Percentiles rank a stretch among this genome's conserved stretches.
Conservation (phyloP, 495 filamentous ascomycete genomes). For the Amorphotheca resinae region DNA sequence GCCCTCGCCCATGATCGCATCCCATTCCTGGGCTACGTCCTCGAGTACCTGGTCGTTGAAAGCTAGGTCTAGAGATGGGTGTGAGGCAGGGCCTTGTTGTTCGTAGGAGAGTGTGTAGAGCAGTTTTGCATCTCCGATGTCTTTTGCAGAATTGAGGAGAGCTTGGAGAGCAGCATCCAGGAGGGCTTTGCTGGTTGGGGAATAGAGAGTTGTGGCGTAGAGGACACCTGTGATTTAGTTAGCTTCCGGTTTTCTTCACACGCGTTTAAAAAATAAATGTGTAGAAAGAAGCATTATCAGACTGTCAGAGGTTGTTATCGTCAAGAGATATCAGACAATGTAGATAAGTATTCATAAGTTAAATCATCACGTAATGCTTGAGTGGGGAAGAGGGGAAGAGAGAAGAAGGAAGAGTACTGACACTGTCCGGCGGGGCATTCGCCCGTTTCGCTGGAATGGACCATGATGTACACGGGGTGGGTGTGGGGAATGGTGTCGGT, state of each 20-base stretch:
- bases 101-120: slow-evolving; percentile 55
- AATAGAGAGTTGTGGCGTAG: slow-evolving; percentile 45
- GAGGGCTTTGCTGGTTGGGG: slow-evolving; percentile 25
- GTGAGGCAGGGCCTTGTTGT: slow-evolving; percentile 26
- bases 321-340: slow-evolving; percentile 89
- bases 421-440: slow-evolving; percentile 80
- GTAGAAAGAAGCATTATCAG: slow-evolving; percentile 52
- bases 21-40: slow-evolving; percentile 51
- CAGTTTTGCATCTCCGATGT: slow-evolving; percentile 27
- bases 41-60: slow-evolving; percentile 57
- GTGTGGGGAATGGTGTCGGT: slow-evolving; percentile 24
- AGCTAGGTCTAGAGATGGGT: slow-evolving; percentile 36
- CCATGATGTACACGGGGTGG: slow-evolving; percentile 57
- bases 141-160: slow-evolving; percentile 34
- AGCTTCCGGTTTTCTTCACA: slow-evolving; percentile 27
- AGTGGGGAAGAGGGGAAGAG: slow-evolving; percentile 6
- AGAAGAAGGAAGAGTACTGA: slow-evolving; percentile 39
- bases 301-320: slow-evolving; percentile 74
- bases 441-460: slow-evolving; percentile 76
- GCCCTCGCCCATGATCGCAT: slow-evolving; percentile 36
- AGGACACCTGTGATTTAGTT: slow-evolving; percentile 51
- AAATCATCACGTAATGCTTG: slow-evolving; percentile 53
- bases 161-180: slow-evolving; percentile 42
- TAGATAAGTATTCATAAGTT: slow-evolving; percentile 93
- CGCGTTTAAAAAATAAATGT: slow-evolving; percentile 7